Base-by-base conservation (phyloP, 345 rosid species). In the Raphanus sativus region DNA sequence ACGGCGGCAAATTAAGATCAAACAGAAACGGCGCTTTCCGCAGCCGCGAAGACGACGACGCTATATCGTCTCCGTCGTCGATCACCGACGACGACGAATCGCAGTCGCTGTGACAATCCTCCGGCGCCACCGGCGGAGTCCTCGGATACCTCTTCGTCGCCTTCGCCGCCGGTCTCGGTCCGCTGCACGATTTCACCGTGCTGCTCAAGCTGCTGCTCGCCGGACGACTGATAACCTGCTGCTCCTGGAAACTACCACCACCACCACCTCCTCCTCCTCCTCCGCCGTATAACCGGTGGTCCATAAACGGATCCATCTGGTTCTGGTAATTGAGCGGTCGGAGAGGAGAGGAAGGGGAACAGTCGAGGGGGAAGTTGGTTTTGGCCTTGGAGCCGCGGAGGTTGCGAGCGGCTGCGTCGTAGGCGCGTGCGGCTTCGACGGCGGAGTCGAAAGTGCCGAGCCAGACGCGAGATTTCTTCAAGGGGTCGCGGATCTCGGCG, bases 401-500 rank as follows among this genome's bases (percentile, higher is more conserved):
- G 52, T 61, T 77, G 36, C 89, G 85, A 15, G 97, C 97, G 29
- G 98, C 97, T 5, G 88, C 78, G 28, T 94, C 98, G 81, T 94
- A 94, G 24, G 98, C 97, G 9, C 86, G 86, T 2, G 98, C 98
- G 0, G 98, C 98, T 1, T 91, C 98, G 34, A 84, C 97, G 3
- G 97, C 97, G n/a, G 97, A 88, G 55, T 89, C 90, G 50, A 90
- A 94, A 29, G 98, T 94, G n/a, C 98, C 98, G 5, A 94, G 89
- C 98, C 98, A 91, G 1, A 94, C 98, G 1, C 97, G 80, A 1
- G 96, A 83, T 69, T 91, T 94, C 69, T 90, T 94, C 82, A 83
- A 70, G 0, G 98, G 98, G 81, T 94, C 97, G 62, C 98, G 86
- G 88, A 94, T 94, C 91, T 94, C 98, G 0, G 98, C 97, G 0